Evolutionary conservation across 1,284 basidiomycete species (phyloP), one percentile per base, ranked within the genome.

Genomic region (Ustanciosporium gigantosporum): DNA sequence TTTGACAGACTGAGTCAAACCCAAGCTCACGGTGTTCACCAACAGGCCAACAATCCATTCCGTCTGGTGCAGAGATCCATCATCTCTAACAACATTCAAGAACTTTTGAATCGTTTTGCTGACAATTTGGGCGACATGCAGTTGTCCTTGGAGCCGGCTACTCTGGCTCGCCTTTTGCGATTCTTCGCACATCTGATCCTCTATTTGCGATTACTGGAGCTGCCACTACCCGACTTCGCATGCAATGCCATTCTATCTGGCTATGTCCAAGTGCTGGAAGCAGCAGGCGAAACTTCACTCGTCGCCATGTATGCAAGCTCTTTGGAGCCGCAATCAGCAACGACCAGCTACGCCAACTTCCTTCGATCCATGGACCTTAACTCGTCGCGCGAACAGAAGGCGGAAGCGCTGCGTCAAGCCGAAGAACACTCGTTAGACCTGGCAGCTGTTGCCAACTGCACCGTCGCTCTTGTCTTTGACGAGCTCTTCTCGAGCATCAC

Each of bases 101-200:
- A 66, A 17, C 64, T 77, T 9, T 57, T 77, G 24, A 52, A 53
- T 14, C 64, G 71, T 9, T 60, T 74, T 17, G 71, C 66, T 22
- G 60, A 51, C 37, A 64, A 68, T 16, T 55, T 76, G 29, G 46
- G 49, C 13, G 64, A 71, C 22, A 68, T 74, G 68, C 51, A 64
- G 20, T 40, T 39, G 1, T 27, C 50, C 9, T 27, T 70, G 19
- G 60, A 58, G 22, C 66, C 70, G 24, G 39, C 52, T 5, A 48
- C 47, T 0, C 71, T 70, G 41, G 75, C 74, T 9, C 81, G 82
- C 11, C 72, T 84, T 16, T 66, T 84, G 21, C 89, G 93, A 20
- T 98, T 99, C 82, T 96, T 95, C 74, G 87, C 92, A 0, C 94
- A 98, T 72, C 81, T 97, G n/a, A 90, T 91, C 58, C 85, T 98